Evolutionary conservation across 1,139 yeast genomes (phyloP), one percentile per base, ranked within the genome.

Genomic region (Geotrichum reessii): DNA sequence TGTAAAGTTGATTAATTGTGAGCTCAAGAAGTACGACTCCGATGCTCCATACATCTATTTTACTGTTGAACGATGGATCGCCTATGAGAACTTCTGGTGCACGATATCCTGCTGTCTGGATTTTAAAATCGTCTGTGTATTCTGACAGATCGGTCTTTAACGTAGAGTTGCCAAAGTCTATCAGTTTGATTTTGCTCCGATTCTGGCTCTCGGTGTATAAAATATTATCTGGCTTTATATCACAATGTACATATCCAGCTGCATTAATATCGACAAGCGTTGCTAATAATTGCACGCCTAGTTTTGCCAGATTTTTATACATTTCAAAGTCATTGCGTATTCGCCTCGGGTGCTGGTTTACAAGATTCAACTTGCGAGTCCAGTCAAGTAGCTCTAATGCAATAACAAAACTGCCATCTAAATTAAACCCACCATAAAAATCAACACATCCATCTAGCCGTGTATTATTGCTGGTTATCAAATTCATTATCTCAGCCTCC

Each of bases 191-290:
- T 37, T 59, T 62, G 47, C 52, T 53, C 17, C 47, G 47, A 21
- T 44, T 52, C 44, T 57, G 59, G 25, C 63, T 61, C 21, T 55
- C 54, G 17, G 52, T 59, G 52, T 63, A 67, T 78, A 88, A 74
- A 47, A 88, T 80, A 69, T 88, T 88, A 70, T 88, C 95, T 0
- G 96, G 96, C 70, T 88, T 87, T 64, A 88, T 78, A 69, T 88
- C 96, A 71, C 95, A 87, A 67, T 88, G 96, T 63, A 79, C 87
- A 9, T 86, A 79, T 42, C 81, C 80, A 49, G 77, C 75, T 8
- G 78, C 74, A 63, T 84, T 85, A 17, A 66, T 56, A 31, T 65
- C 67, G 12, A 58, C 62, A 22, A 67, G 55, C 11, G 66, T 67
- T 14, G 63, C 44, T 17, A 67, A 58, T 22, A 67, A 51, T 58